Percentiles rank a stretch among this genome's conserved stretches.
phyloP scores from a whole-genome alignment of 495 filamentous ascomycete species.

The Astrocystis sublimbata region DNA sequence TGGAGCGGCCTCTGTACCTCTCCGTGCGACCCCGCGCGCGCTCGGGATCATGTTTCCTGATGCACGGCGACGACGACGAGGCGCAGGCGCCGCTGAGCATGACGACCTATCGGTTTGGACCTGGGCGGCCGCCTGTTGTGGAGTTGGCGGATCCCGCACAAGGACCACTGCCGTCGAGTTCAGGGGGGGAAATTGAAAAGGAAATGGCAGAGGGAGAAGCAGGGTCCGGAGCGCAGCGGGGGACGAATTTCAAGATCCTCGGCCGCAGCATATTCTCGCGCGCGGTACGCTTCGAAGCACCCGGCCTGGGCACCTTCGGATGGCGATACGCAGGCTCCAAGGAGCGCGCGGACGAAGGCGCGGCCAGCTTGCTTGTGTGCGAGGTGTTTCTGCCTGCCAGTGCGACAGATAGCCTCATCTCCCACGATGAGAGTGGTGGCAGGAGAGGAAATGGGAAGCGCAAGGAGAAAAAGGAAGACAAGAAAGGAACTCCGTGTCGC shows the following conservation, averaged over 20 bases:
- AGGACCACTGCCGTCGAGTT: not conserved
- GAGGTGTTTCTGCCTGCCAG: conserved; percentile 27
- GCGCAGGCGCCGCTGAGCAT: conserved; percentile 28
- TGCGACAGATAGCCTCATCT: too few species aligned
- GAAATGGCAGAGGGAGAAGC: conserved; percentile 18
- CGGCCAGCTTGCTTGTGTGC: conserved; percentile 38
- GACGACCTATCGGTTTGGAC: conserved; percentile 55
- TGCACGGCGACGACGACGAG: conserved; percentile 24
- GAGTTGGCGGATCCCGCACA: conserved; percentile 13
- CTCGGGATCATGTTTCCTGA: conserved; percentile 46
- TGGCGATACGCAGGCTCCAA: conserved; percentile 50
- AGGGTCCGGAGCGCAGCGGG: too few species aligned
- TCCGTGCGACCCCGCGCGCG: conserved; percentile 43
- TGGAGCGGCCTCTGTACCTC: conserved; percentile 38
- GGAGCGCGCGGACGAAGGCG: conserved; percentile 31
- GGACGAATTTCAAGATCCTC: conserved; percentile 38
- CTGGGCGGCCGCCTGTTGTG: conserved; percentile 36
- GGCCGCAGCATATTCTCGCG: conserved; percentile 42
- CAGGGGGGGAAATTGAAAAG: too few species aligned
- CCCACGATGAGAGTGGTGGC: too few species aligned
- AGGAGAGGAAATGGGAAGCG: not conserved
- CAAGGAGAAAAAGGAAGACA: not conserved
- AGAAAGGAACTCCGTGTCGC: conserved; percentile 24
- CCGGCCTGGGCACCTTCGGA: conserved; percentile 41
- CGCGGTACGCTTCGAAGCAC: conserved; percentile 38